Evolutionary conservation across 768 basidiomycete genomes (phyloP), one percentile per base, ranked within the genome.

Genomic region (Hypsizygus marmoreus): DNA sequence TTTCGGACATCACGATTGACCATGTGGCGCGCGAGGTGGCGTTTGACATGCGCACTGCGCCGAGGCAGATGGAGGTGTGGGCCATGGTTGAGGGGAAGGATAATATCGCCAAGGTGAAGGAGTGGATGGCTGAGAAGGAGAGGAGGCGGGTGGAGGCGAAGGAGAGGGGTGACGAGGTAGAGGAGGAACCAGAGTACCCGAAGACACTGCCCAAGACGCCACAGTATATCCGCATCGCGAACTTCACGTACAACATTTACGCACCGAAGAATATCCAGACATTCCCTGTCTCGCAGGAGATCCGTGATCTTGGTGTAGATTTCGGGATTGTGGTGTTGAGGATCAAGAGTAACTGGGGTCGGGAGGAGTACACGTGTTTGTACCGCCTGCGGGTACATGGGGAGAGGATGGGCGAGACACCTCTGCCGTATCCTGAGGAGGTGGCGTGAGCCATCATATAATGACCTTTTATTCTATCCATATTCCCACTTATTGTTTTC

Each of bases 1-100:
- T 97, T 35, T 81, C 85, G 1, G 79, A 81, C 19, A 69, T 99
- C 40, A 89, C 89, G 16, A 79, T 99, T 46, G 95, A 98, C 59
- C 95, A 99, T 63, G 82, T 92, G 10, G 75, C 93, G 16, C 75
- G 70, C 49, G 94, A 95, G 52, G 72, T 93, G 31, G 88, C 92
- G 4, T 81, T 82, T 59, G 91, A 95, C 55, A 74, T 90, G 67
- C 73, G 82, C 29, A 84, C 83, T 30, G 91, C 92, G 1, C 95
- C 95, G 32, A 73, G 80, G 47, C 74, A 86, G 32, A 90, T 97
- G 81, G 91, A 97, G 55, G 79, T 95, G 4, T 95, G 93, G 94
- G 94, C 84, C 0, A 65, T 93, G 53, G 79, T 95, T 25, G 93
- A 97, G 53, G 90, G 88, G 8, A 49, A 59, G 40, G 86, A 89